A percentile compares a stretch with the other conserved stretches of the same genome.
Conservation (phyloP, 441 rosid genomes). For the Viola pubescens region DNA sequence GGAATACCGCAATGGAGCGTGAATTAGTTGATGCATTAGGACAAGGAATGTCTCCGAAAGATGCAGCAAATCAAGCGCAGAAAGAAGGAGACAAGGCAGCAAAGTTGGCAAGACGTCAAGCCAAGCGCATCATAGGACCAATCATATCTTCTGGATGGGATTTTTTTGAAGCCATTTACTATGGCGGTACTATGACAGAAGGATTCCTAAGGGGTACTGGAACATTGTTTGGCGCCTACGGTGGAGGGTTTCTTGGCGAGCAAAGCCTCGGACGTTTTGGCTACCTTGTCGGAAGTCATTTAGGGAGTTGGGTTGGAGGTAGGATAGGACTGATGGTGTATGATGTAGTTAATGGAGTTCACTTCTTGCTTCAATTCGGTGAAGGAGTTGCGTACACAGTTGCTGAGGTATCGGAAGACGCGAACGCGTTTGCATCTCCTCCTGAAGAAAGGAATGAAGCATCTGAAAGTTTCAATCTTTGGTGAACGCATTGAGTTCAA, state of each 20-base stretch:
- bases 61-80: conserved; percentile 63
- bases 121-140: conserved; percentile 87
- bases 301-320: conserved; percentile 97
- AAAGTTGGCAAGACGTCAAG: conserved; percentile 57
- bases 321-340: conserved; percentile 82
- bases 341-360: conserved; percentile 60
- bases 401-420: conserved; percentile 20
- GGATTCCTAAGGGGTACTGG: conserved; percentile 81
- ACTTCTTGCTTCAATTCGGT: conserved; percentile 32
- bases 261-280: conserved; percentile 74
- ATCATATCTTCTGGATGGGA: conserved; percentile 88
- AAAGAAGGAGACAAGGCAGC: conserved; percentile 81
- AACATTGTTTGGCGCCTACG: conserved; percentile 68
- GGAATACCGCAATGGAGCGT: conserved; percentile 55
- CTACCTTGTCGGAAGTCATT: conserved; percentile 76
- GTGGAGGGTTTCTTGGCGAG: conserved; percentile 68
- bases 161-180: conserved; percentile 84
- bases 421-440: conserved; percentile 14
- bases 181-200: conserved; percentile 77
- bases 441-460: conserved; percentile 6
- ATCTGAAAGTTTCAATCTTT: conserved; percentile 16
- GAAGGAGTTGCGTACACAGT: conserved; percentile 18
- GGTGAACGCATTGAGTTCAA: conserved; percentile 1
- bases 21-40: conserved; percentile 53
- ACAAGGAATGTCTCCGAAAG: conserved; percentile 48